Percentiles rank a stretch among this genome's conserved stretches.
Evolutionary conservation across 352 stramenopile genomes (phyloP).

Genomic region (Pythium vanterpoolii): DNA sequence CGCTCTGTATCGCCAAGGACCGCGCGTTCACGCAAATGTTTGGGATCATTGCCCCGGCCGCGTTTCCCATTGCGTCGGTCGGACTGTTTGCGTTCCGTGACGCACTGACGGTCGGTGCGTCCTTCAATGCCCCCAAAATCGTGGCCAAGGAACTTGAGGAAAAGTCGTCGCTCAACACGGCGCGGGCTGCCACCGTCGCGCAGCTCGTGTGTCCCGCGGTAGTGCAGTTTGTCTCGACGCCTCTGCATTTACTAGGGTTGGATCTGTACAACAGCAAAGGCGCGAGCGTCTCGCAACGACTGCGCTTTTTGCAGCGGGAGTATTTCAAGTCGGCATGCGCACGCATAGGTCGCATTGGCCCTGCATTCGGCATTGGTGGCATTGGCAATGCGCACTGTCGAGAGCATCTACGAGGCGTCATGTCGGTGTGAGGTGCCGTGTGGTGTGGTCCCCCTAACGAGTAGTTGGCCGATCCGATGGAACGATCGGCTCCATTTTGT

Average conservation of each 20-base stretch:
- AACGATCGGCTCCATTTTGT: conserved; percentile 6
- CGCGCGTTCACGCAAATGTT: conserved; percentile 91
- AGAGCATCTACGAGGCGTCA: conserved; percentile 35
- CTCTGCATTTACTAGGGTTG: conserved; percentile 84
- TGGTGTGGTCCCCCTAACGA: background rate
- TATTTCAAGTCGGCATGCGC: conserved; percentile 85
- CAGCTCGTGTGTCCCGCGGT: conserved; percentile 81
- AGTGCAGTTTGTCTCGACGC: conserved; percentile 88
- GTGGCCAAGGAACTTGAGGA: conserved; percentile 65
- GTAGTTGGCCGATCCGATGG: conserved; percentile 2
- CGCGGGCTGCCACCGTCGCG: conserved; percentile 50
- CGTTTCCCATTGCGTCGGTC: conserved; percentile 78
- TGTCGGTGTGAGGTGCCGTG: conserved; percentile 21
- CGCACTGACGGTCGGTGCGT: conserved; percentile 81
- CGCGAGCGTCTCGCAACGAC: conserved; percentile 28
- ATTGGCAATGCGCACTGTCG: conserved; percentile 82
- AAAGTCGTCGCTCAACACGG: conserved; percentile 40
- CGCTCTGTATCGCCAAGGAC: conserved; percentile 89
- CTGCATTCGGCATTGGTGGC: conserved; percentile 87
- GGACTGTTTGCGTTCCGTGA: conserved; percentile 87
- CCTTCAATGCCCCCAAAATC: conserved; percentile 83
- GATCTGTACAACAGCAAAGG: conserved; percentile 87
- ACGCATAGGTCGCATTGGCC: conserved; percentile 83
- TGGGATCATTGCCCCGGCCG: conserved; percentile 66
- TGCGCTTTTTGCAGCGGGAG: conserved; percentile 69